Evolutionary conservation across 2,329 filamentous ascomycete genomes (phyloP).

Genomic region (Harringtonia lauricola): DNA sequence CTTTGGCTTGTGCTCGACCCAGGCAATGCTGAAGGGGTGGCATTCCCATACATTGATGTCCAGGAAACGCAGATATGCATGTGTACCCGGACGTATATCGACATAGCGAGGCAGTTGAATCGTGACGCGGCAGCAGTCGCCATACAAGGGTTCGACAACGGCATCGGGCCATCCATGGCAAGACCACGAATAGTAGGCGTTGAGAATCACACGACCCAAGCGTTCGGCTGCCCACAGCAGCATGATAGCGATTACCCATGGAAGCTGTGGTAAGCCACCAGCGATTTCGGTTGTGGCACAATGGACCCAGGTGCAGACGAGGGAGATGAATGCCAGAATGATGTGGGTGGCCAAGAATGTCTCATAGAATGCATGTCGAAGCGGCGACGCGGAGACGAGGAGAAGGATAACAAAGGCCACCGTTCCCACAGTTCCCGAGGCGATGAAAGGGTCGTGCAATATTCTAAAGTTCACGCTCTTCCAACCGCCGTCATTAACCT

Average conservation of each 20-base stretch:
- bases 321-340: slow-evolving; percentile 53
- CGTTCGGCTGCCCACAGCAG: slow-evolving; percentile 65
- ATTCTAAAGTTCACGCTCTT: slow-evolving; percentile 43
- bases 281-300: slow-evolving; percentile 53
- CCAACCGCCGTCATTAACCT: slow-evolving; percentile 54
- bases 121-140: slow-evolving; percentile 60
- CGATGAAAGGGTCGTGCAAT: slow-evolving; percentile 49
- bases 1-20: slow-evolving; percentile 46
- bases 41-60: slow-evolving; percentile 58
- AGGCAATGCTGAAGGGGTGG: slow-evolving; percentile 71
- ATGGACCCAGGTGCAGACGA: slow-evolving; percentile 71
- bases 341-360: slow-evolving; percentile 88
- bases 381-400: slow-evolving; percentile 60
- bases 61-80: slow-evolving; percentile 63
- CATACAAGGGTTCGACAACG: slow-evolving; percentile 55
- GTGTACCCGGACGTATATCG: slow-evolving; percentile 57
- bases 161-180: slow-evolving; percentile 50
- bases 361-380: slow-evolving; percentile 95
- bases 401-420: slow-evolving; percentile 54
- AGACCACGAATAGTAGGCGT: slow-evolving; percentile 58
- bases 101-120: slow-evolving; percentile 57
- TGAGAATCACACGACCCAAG: slow-evolving; percentile 46
- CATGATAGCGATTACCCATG: slow-evolving; percentile 65
- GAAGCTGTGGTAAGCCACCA: slow-evolving; percentile 58
- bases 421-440: slow-evolving; percentile 40